Conservation (phyloP, 805 yeast genomes). For the Candida tibetensis region DNA sequence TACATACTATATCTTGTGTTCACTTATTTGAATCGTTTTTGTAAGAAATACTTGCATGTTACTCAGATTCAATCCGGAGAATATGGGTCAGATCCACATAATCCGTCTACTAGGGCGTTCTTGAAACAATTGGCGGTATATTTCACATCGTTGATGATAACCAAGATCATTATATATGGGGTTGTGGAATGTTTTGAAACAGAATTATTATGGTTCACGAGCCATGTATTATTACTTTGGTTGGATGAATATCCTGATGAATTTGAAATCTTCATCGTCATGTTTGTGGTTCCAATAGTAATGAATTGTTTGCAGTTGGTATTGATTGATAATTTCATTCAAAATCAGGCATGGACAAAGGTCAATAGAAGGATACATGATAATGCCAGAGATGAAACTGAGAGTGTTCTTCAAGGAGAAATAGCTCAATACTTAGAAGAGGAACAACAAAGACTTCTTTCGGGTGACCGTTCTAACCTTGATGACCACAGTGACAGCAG, state of each 20-base stretch:
- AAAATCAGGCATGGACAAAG: slow-evolving; percentile 44
- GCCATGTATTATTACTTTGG: slow-evolving; percentile 80
- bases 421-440: not conserved
- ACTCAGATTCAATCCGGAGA: slow-evolving; percentile 51
- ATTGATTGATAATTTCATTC: slow-evolving; percentile 71
- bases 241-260: slow-evolving; percentile 71
- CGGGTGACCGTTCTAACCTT: not conserved
- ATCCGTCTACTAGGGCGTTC: slow-evolving; percentile 50
- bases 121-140: slow-evolving; percentile 71
- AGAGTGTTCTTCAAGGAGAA: not conserved
- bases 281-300: slow-evolving; percentile 74
- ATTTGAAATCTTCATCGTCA: slow-evolving; percentile 80
- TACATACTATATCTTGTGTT: slow-evolving; percentile 65
- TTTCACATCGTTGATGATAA: slow-evolving; percentile 57
- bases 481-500: slow-evolving; percentile 5
- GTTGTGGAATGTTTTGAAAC: slow-evolving; percentile 65
- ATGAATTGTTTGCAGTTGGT: slow-evolving; percentile 74
- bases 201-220: slow-evolving; percentile 47
- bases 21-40: slow-evolving; percentile 39
- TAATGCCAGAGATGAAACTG: slow-evolving; percentile 2
- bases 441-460: slow-evolving; percentile 3
- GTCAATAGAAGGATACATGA: slow-evolving; percentile 23
- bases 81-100: slow-evolving; percentile 63
- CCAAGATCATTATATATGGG: slow-evolving; percentile 64
- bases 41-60: slow-evolving; percentile 41